phyloP scores from a whole-genome alignment of 2,329 filamentous ascomycete genomes.

The Didymosphaeria variabile region DNA sequence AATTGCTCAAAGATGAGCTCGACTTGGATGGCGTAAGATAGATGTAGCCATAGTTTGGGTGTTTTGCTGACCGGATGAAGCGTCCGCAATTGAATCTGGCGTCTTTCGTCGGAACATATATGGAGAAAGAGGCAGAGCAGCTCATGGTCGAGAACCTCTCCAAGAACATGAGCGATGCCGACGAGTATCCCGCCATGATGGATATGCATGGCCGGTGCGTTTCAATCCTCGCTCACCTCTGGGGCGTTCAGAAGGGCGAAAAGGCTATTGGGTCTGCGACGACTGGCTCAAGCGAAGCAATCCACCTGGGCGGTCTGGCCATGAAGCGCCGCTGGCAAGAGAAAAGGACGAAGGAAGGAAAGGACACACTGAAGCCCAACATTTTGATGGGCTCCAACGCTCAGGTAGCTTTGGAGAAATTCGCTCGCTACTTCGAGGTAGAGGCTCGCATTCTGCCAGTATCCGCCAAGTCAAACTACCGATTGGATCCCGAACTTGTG shows the following conservation, averaged over 20 bases:
- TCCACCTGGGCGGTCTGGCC: constrained; percentile 74
- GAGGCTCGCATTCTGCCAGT: constrained; percentile 72
- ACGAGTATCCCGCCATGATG: constrained; percentile 54
- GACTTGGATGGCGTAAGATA: constrained; percentile 44
- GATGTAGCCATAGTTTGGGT: neutral
- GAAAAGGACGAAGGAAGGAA: constrained; percentile 66
- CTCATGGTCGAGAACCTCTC: constrained; percentile 73
- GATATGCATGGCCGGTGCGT: constrained; percentile 73
- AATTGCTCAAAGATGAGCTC: constrained; percentile 61
- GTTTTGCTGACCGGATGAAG: constrained; percentile 55
- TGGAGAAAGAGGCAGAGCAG: constrained; percentile 71
- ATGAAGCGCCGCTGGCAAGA: constrained; percentile 82
- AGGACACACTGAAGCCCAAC: constrained; percentile 71
- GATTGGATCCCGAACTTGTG: constrained; percentile 71
- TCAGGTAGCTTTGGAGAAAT: constrained; percentile 77
- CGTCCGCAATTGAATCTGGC: constrained; percentile 74
- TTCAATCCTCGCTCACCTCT: constrained; percentile 73
- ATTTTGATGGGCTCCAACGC: constrained; percentile 79
- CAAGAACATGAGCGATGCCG: constrained; percentile 78
- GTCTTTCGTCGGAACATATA: constrained; percentile 75
- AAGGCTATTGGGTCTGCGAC: constrained; percentile 74
- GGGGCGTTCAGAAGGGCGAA: constrained; percentile 69
- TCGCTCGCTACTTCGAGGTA: constrained; percentile 77
- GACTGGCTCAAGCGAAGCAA: constrained; percentile 75
- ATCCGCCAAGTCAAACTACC: constrained; percentile 66